phyloP scores from a whole-genome alignment of 495 filamentous ascomycete genomes.

The Penicillium salamii region DNA sequence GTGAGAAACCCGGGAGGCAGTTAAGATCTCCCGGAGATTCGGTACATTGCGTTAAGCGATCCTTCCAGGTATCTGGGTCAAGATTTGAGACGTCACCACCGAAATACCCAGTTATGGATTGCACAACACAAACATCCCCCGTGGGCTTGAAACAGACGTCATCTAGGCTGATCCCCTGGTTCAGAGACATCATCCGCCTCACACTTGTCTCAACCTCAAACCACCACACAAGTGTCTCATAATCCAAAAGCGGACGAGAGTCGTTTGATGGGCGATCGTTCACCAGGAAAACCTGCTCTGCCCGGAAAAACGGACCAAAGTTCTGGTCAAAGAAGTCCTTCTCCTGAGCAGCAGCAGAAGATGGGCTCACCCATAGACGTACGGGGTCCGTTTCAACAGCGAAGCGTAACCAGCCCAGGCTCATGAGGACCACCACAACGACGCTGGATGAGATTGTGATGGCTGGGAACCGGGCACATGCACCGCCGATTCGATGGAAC shows the following conservation, averaged over 20 bases:
- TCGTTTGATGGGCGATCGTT: conserved; percentile 70
- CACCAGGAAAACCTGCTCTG: conserved; percentile 89
- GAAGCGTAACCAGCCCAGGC: conserved; percentile 83
- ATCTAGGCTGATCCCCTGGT: conserved; percentile 62
- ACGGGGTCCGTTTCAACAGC: conserved; percentile 85
- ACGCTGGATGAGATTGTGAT: conserved; percentile 74
- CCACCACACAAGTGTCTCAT: conserved; percentile 91
- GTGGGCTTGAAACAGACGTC: conserved; percentile 94
- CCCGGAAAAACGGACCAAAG: conserved; percentile 93
- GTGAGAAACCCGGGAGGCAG: conserved; percentile 82
- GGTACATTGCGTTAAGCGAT: conserved; percentile 65
- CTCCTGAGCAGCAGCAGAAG: conserved; percentile 84
- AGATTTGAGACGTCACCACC: conserved; percentile 61
- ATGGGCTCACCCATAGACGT: conserved; percentile 90
- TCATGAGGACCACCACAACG: conserved; percentile 69
- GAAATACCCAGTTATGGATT: conserved; percentile 86
- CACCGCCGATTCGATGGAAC: conserved; percentile 79
- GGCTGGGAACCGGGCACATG: conserved; percentile 76
- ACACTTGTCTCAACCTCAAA: conserved; percentile 82
- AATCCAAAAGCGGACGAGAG: conserved; percentile 74
- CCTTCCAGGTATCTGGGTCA: conserved; percentile 64
- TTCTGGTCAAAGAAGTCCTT: conserved; percentile 93
- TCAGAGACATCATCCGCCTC: conserved; percentile 60
- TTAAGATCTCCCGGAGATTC: conserved; percentile 63
- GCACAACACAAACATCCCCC: conserved; percentile 85